Conservation (phyloP, 805 yeast species). For the Lipomyces japonicus region DNA sequence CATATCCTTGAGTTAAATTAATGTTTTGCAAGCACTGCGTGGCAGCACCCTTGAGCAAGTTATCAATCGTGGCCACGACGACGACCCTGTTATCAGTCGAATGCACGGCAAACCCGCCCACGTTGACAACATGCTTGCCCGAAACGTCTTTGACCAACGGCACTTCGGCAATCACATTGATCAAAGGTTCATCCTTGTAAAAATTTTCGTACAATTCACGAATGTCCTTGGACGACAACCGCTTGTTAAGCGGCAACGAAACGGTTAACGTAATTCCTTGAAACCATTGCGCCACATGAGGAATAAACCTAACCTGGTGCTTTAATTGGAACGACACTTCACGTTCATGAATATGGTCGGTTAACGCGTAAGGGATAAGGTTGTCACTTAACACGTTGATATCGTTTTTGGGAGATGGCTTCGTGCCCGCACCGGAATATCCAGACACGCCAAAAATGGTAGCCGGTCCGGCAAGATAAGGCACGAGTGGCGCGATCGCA, state of each 20-base stretch:
- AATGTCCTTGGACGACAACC: conserved; percentile 73
- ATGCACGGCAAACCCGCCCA: conserved; percentile 95
- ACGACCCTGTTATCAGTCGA: conserved; percentile 86
- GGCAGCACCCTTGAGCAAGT: conserved; percentile 95
- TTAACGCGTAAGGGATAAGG: conserved; percentile 89
- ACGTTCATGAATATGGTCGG: conserved; percentile 95
- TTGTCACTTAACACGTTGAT: conserved; percentile 68
- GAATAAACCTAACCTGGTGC: conserved; percentile 77
- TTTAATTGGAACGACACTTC: conserved; percentile 85
- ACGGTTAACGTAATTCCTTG: conserved; percentile 95
- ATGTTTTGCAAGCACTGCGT: conserved; percentile 97
- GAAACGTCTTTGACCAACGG: conserved; percentile 88
- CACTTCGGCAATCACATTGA: conserved; percentile 83
- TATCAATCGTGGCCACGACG: conserved; percentile 91
- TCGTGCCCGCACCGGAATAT: conserved; percentile 98
- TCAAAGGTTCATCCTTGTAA: conserved; percentile 80
- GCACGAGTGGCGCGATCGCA: conserved; percentile 79
- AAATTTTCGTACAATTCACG: conserved; percentile 82
- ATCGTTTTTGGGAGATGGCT: conserved; percentile 96
- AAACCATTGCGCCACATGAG: conserved; percentile 97
- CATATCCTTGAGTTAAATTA: conserved; percentile 82
- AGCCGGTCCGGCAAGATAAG: conserved; percentile 66
- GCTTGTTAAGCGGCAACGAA: conserved; percentile 69
- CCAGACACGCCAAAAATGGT: conserved; percentile 94
- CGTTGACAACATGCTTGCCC: conserved; percentile 87